Conservation (phyloP, 225 moss, liverwort and hornwort species). For the Polytrichum formosum region DNA sequence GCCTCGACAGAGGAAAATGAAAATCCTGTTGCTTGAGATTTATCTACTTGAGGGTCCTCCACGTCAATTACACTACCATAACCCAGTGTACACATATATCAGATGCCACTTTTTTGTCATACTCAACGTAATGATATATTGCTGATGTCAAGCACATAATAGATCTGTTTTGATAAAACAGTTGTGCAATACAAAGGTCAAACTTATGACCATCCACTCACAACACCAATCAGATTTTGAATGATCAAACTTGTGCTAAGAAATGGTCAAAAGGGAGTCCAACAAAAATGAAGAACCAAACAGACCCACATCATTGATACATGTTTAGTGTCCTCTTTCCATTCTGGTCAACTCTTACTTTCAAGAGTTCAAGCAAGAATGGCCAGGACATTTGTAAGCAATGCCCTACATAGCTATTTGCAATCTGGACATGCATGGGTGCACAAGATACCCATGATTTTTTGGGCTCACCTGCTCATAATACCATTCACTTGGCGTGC, state of each 20-base stretch:
- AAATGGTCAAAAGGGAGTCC: background rate
- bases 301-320: no score
- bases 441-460: background rate
- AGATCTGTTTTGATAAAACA: no score
- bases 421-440: no score
- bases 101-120: no score
- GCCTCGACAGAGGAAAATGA: conserved; percentile 31
- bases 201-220: no score
- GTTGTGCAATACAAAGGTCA: no score
- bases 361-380: background rate
- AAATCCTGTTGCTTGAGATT: conserved; percentile 56
- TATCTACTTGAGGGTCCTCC: conserved; percentile 32
- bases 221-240: no score
- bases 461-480: conserved; percentile 32
- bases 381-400: no score
- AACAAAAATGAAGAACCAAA: background rate
- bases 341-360: background rate
- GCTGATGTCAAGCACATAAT: background rate
- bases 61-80: conserved; percentile 45
- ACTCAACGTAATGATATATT: no score
- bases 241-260: no score
- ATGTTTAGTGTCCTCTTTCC: background rate
- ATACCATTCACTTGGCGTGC: conserved; percentile 48
- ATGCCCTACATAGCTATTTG: no score
- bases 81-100: background rate